Evolutionary conservation across 768 basidiomycete genomes (phyloP).

Genomic region (Gloeostereum incarnatum): DNA sequence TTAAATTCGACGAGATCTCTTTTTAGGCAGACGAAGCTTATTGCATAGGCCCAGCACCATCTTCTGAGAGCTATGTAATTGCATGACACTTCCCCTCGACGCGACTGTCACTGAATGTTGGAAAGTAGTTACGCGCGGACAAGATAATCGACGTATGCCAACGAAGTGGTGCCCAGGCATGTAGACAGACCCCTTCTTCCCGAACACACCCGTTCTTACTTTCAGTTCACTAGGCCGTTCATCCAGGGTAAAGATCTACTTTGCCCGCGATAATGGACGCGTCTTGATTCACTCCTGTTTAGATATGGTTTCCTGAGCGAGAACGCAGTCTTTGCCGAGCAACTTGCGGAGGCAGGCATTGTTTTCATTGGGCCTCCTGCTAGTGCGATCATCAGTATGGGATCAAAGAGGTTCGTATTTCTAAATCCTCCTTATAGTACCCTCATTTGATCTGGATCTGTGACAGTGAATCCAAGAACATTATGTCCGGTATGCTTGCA

Average conservation of each 20-base stretch:
- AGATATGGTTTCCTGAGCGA: slow-evolving; percentile 91
- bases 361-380: slow-evolving; percentile 89
- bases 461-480: slow-evolving; percentile 87
- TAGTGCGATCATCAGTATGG: slow-evolving; percentile 87
- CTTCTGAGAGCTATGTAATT: slow-evolving; percentile 82
- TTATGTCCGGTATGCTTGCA: slow-evolving; percentile 61
- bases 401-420: slow-evolving; percentile 71
- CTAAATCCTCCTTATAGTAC: not conserved
- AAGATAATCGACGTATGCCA: slow-evolving; percentile 82
- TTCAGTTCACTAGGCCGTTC: slow-evolving; percentile 55
- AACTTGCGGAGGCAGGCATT: slow-evolving; percentile 68
- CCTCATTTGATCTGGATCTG: not conserved
- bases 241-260: slow-evolving; percentile 62
- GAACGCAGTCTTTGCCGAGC: slow-evolving; percentile 74
- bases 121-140: slow-evolving; percentile 66
- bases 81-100: not conserved
- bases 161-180: slow-evolving; percentile 76
- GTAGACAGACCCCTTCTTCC: slow-evolving; percentile 9
- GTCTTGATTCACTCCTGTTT: slow-evolving; percentile 2
- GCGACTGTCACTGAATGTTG: slow-evolving; percentile 3
- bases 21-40: slow-evolving; percentile 77
- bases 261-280: not conserved
- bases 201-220: not conserved
- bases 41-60: slow-evolving; percentile 88
- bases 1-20: not conserved